Evolutionary conservation across 257 asterid genomes (phyloP).

Genomic region (Salvia rosmarinus): DNA sequence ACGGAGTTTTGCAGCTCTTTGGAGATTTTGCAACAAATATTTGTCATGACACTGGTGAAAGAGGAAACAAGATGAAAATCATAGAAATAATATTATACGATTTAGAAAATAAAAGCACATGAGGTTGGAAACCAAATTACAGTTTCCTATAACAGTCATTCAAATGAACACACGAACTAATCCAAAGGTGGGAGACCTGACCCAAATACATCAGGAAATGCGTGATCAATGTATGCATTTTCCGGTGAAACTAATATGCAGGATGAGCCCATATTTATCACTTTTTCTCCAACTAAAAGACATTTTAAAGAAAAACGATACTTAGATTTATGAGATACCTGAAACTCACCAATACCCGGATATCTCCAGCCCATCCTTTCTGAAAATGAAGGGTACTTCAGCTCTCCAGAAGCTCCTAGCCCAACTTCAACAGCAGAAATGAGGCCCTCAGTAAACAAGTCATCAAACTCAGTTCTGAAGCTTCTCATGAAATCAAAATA

Average conservation of each 20-base stretch:
- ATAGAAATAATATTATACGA: not conserved
- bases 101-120: not conserved
- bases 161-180: not conserved
- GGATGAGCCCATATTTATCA: not conserved
- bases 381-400: slow-evolving; percentile 73
- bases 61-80: slow-evolving; percentile 4
- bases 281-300: slow-evolving; percentile 12
- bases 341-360: slow-evolving; percentile 91
- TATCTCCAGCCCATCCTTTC: slow-evolving; percentile 83
- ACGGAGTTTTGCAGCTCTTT: slow-evolving; percentile 63
- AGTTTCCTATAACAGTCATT: slow-evolving; percentile 16
- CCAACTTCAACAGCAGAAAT: slow-evolving; percentile 77
- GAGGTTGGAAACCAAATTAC: not conserved
- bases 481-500: slow-evolving; percentile 83
- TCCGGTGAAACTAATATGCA: not conserved
- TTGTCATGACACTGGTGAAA: slow-evolving; percentile 67
- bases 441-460: slow-evolving; percentile 62
- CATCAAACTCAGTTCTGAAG: slow-evolving; percentile 73
- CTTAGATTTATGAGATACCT: slow-evolving; percentile 50
- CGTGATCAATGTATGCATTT: not conserved
- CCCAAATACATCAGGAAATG: slow-evolving; percentile 1
- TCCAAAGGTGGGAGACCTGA: slow-evolving; percentile 7
- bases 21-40: slow-evolving; percentile 58
- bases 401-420: slow-evolving; percentile 76
- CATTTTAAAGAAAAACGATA: slow-evolving; percentile 19